phyloP scores from a whole-genome alignment of 2,329 filamentous ascomycete genomes.

The Sordariomycetes sp. region DNA sequence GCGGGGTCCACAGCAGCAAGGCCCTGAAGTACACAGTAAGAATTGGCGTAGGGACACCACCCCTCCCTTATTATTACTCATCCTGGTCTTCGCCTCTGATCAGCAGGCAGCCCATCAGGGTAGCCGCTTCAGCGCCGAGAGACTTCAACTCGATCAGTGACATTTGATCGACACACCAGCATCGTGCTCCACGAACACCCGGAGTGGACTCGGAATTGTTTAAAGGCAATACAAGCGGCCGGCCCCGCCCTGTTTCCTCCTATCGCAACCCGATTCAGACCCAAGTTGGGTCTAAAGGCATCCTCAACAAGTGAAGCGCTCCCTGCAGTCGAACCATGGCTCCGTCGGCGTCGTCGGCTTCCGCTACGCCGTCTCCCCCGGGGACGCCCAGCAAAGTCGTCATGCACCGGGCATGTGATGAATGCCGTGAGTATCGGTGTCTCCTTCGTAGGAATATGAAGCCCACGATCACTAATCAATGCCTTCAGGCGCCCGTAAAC shows the following conservation, averaged over 20 bases:
- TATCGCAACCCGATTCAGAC: background rate
- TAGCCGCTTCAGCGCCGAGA: background rate
- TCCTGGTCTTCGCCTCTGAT: background rate
- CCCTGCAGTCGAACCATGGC: background rate
- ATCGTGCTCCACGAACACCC: background rate
- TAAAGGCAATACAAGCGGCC: background rate
- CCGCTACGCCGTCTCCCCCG: constrained; percentile 11
- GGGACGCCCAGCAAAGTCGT: constrained; percentile 14
- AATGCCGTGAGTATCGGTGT: constrained; percentile 44
- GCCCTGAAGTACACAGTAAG: background rate
- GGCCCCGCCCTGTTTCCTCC: background rate
- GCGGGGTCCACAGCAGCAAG: background rate
- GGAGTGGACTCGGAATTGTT: background rate
- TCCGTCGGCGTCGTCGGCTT: background rate
- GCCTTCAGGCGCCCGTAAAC: constrained; percentile 45
- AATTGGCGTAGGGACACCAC: background rate
- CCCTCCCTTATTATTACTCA: background rate
- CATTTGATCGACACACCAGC: too few species aligned
- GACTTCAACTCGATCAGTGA: background rate
- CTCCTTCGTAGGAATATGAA: background rate
- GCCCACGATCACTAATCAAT: background rate
- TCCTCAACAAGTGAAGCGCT: background rate
- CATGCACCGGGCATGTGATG: constrained; percentile 55
- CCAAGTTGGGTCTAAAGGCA: background rate
- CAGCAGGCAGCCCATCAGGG: background rate